Evolutionary conservation across 116 monocot species (phyloP).

Genomic region (Zostera marina): DNA sequence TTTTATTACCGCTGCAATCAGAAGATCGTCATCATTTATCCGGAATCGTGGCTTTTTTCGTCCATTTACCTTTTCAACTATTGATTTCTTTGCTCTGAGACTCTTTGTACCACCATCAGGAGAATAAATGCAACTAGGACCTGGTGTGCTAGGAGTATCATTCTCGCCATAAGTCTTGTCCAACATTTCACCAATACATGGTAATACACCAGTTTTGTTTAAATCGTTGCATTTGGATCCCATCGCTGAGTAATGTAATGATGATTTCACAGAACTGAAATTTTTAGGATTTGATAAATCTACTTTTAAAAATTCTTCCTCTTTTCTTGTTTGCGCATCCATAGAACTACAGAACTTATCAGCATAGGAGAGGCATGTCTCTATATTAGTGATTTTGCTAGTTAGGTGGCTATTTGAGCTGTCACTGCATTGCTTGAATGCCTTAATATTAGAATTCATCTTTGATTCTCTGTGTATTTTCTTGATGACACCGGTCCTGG

Average conservation of each 20-base stretch:
- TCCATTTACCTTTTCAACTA: slow-evolving; percentile 14
- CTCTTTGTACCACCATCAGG: neutral
- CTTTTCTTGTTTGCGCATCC: slow-evolving; percentile 6
- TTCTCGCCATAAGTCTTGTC: neutral
- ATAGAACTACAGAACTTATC: slow-evolving; percentile 2
- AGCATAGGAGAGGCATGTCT: neutral
- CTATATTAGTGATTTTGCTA: slow-evolving; percentile 2
- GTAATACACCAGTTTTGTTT: neutral
- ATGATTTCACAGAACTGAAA: neutral
- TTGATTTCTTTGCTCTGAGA: slow-evolving; percentile 13
- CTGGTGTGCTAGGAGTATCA: neutral
- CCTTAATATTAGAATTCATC: slow-evolving; percentile 31
- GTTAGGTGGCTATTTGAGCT: slow-evolving; percentile 2
- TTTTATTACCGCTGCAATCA: slow-evolving; percentile 35
- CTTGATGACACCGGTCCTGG: slow-evolving; percentile 7
- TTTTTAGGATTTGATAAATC: neutral
- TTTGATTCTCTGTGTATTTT: slow-evolving; percentile 33
- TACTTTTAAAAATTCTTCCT: slow-evolving; percentile 3
- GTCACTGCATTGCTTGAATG: slow-evolving; percentile 3
- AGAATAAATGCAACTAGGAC: neutral
- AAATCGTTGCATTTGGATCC: neutral
- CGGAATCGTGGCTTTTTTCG: slow-evolving; percentile 11
- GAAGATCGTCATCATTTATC: slow-evolving; percentile 57
- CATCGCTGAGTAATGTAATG: neutral
- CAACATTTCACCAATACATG: neutral